Base-by-base conservation (phyloP, 2,329 filamentous ascomycete genomes). In the Diaporthe ampelina region DNA sequence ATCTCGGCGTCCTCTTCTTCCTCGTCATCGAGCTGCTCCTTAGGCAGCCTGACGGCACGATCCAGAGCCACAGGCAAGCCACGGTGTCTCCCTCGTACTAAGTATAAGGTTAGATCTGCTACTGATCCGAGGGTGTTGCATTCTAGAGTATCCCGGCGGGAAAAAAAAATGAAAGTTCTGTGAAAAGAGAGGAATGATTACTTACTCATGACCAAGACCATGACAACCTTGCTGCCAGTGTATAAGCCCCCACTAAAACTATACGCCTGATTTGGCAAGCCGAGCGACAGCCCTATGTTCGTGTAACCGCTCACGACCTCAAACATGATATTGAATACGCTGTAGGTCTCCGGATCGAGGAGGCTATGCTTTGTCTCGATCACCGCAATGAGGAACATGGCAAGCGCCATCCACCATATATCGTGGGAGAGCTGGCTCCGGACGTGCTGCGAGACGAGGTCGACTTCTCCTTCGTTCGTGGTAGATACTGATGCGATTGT, bases 391-490 rank as follows among this genome's bases (percentile, higher is more conserved):
- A 91, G 80, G 67, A 93, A 85, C 13, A 92, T 86, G 1, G 90
- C 89, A 0, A 92, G 81, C 4, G 90, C 87, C 19, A 93, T 88
- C 84, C 88, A 91, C 91, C 91, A 93, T 13, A 93, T 83, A 78
- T 93, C 92, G 79, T 93, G 90, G 40, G 90, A 89, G 2, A 93
- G 86, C 79, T 93, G 91, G 10, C 88, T 88, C 29, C 90, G 88
- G 29, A 93, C 83, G 79, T 93, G 91, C 75, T 89, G 86, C 52
- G 69, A 75, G 24, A 76, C 74, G n/a, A 76, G 75, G 32, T 74
- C 76, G 29, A 75, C 72, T 17, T 73, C 68, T 13, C 77, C 78
- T 54, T 76, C 76, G 21, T 72, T 73, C 21, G 52, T 59, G n/a
- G 43, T 32, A 26, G 69, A 77, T 67, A 72, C 76, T 11, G 76